Base-by-base conservation (phyloP, 2,329 filamentous ascomycete genomes). In the Cercospora brassicicola region DNA sequence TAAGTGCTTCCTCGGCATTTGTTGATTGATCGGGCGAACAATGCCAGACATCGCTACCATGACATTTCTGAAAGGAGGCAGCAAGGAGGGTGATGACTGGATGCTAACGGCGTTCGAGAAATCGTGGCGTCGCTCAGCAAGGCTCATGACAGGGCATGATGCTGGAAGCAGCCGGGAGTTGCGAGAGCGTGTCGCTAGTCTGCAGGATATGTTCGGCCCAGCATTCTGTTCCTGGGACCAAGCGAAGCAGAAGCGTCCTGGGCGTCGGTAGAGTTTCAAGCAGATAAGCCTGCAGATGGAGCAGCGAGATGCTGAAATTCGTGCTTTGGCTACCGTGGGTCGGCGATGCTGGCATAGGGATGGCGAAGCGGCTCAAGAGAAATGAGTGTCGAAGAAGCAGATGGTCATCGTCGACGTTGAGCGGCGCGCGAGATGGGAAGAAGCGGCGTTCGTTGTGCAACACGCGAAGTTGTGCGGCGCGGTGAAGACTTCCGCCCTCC, bases 121-220 rank as follows among this genome's bases (percentile, higher is more conserved):
- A 48, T 48, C 9, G 42, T 48, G 42, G 42, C 42, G 42, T 48
- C 18, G 42, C 42, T 42, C 36, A n/a, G 36, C 36, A 42, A 42
- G 36, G 5, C 36, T 48, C 42, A 48, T 48, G 8, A 23, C 42
- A 48, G 20, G 8, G 28, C 53, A 56, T 10, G 26, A 23, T 28
- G 26, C 26, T 30, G 53, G 26, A 31, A 28, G 36, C 31, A 30
- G 36, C 42, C 36, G 36, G 36, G 36, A 42, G 36, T 42, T 42
- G 36, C 36, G 36, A 42, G 36, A 42, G 36, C 36, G 33, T 6
- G 36, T 59, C 20, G 33, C 18, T 48, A 48, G 23, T 23, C 33
- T 62, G 13, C 39, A 48, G 60, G 60, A 53, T 33, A 62, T 62
- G 60, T 62, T 62, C 42, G 60, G 60, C 45, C 60, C 60, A 53